Conservation (phyloP, 2,329 filamentous ascomycete genomes). For the Botrytis fabae region DNA sequence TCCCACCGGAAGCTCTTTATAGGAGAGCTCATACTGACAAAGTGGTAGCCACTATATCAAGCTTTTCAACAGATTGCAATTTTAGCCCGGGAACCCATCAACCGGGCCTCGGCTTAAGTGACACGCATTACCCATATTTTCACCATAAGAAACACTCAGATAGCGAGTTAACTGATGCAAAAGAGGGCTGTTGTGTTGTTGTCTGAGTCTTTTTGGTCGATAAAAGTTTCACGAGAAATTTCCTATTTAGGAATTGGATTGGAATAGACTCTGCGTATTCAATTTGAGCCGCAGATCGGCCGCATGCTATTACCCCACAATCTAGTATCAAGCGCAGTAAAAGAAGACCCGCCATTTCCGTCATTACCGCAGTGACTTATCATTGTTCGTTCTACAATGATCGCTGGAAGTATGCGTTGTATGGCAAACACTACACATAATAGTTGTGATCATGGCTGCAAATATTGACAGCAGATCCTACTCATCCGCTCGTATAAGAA, state of each 20-base stretch:
- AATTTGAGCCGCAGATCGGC: background rate
- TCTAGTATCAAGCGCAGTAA: background rate
- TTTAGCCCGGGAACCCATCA: background rate
- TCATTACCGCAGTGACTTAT: background rate
- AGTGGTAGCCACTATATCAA: background rate
- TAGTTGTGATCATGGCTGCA: background rate
- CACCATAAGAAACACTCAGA: background rate
- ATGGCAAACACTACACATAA: background rate
- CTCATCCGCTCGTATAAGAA: background rate
- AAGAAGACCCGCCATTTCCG: background rate
- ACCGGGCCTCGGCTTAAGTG: background rate
- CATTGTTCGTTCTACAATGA: background rate
- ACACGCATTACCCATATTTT: background rate
- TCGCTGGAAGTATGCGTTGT: background rate
- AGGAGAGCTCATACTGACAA: background rate
- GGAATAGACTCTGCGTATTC: background rate
- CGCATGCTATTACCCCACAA: background rate
- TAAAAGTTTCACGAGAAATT: background rate
- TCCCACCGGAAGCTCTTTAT: background rate
- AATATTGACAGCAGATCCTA: background rate
- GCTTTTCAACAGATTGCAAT: background rate
- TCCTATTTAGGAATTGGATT: background rate
- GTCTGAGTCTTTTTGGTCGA: background rate
- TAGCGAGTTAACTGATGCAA: background rate
- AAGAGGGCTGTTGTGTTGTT: background rate